Conservation (phyloP, 495 filamentous ascomycete genomes). For the Parathielavia appendiculata region DNA sequence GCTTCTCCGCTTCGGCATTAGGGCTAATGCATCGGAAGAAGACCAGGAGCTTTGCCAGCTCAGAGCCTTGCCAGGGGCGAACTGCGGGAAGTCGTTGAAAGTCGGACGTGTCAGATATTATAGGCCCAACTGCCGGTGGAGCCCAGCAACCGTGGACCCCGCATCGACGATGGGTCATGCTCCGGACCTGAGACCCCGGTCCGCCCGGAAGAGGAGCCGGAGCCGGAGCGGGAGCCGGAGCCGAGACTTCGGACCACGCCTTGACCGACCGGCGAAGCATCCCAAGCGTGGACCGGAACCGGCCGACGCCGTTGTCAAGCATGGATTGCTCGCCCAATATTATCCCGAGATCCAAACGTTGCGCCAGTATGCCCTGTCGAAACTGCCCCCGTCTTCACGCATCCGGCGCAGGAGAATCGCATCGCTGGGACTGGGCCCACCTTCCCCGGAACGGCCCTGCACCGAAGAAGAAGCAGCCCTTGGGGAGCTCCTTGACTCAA, state of each 20-base stretch:
- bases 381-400: conserved; percentile 41
- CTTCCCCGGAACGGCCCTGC: conserved; percentile 19
- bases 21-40: conserved; percentile 3
- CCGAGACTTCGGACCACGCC: not conserved
- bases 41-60: not conserved
- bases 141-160: conserved; percentile 2
- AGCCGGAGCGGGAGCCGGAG: conserved; percentile 3
- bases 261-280: conserved; percentile 19
- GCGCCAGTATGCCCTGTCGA: conserved; percentile 62
- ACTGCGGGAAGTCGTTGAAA: not conserved
- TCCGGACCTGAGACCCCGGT: not conserved
- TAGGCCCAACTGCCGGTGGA: not conserved
- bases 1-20: conserved; percentile 8
- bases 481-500: conserved; percentile 59
- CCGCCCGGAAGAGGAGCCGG: conserved; percentile 24
- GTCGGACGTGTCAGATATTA: not conserved
- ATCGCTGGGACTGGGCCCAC: conserved; percentile 34
- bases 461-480: conserved; percentile 41
- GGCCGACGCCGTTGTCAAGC: conserved; percentile 32
- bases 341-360: conserved; percentile 65
- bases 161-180: not conserved
- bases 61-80: no score
- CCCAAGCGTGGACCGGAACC: conserved; percentile 11
- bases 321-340: conserved; percentile 69
- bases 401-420: conserved; percentile 44